Base-by-base conservation (phyloP, 2,329 filamentous ascomycete genomes). In the Oidium heveae region DNA sequence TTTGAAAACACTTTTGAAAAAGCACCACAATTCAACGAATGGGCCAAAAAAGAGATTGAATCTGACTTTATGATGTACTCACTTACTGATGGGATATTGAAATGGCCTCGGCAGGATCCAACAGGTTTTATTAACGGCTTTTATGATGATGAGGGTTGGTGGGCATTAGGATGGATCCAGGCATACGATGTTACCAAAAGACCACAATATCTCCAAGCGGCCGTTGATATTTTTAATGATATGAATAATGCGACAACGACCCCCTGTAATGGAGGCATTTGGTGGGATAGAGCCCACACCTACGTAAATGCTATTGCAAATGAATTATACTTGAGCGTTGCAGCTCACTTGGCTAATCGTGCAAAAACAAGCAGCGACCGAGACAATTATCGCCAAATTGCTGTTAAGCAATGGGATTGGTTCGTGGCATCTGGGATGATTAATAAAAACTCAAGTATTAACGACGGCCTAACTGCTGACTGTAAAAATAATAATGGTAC, bases 141-240 rank as follows among this genome's bases (percentile, higher is more conserved):
- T 56, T 77, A 76, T 58, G 77, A 80, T 57, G 77, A 80, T 58
- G 73, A 76, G 61, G 76, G 74, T 9, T 80, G 77, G 77, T 80
- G 77, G 77, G 75, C 75, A 13, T 68, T 79, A 54, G 76, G 67
- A n/a, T 72, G 76, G 69, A 73, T 80, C 53, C 71, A 72, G 44
- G 68, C 73, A 4, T 77, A 71, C 60, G 76, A 80, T 58, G 63
- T 76, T 15, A 75, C 75, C 0, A 66, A 68, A 9, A 68, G 77
- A 47, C 46, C 59, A 1, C 66, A 70, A 13, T 80, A 76, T 56
- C 72, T 80, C 53, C 61, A 73, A 52, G 68, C 71, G 4, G 73
- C 76, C 16, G 68, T 69, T 54, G 65, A 69, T 49, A 71, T 80
- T 58, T 78, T 77, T 60, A 67, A 71, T 22, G 75, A 79, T 60